Evolutionary conservation across 116 monocot genomes (phyloP), one percentile per base, ranked within the genome.

Genomic region (Papilionanthe hybrid): DNA sequence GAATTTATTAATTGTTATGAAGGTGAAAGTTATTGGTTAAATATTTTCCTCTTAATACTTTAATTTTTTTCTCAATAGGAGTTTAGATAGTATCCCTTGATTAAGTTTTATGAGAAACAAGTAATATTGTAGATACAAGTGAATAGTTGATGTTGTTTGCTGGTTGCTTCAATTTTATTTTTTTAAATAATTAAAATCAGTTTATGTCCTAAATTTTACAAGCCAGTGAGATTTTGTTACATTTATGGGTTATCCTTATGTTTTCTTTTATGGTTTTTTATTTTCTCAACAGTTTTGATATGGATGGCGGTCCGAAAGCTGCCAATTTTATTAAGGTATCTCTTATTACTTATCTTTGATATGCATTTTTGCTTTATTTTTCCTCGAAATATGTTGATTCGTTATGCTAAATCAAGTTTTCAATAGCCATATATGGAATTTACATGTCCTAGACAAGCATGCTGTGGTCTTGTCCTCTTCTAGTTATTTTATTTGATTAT

Each of bases 241-340:
- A 10, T 44, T 73, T 2, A 44, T 18, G 29, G 30, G 10, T 32
- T 71, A 53, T 32, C 7, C 32, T 32, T 71, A 71, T 41, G 27
- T 12, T 29, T 71, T 37, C 12, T 1, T 71, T 71, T 25, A 71
- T 5, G 41, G 32, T 17, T 44, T n/a, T 73, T 71, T 77, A 22
- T 90, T 79, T 77, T 75, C 76, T 72, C 80, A 49, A 28, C 86
- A 96, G 96, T 82, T 96, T 96, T 89, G 93, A 96, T 83, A 55
- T 91, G 17, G 90, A 96, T 47, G 83, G 86, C 79, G 96, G 96
- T 49, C 96, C 89, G 1, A 86, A 83, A 47, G 93, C 96, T 82
- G 96, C 92, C 71, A 83, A 93, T 67, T 96, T 86, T 80, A 96
- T 96, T 75, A 92, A 96, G 93, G 95, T 95, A 90, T 41, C 11